Evolutionary conservation across 495 filamentous ascomycete genomes (phyloP), one percentile per base, ranked within the genome.

Genomic region (Xylaria palmicola): DNA sequence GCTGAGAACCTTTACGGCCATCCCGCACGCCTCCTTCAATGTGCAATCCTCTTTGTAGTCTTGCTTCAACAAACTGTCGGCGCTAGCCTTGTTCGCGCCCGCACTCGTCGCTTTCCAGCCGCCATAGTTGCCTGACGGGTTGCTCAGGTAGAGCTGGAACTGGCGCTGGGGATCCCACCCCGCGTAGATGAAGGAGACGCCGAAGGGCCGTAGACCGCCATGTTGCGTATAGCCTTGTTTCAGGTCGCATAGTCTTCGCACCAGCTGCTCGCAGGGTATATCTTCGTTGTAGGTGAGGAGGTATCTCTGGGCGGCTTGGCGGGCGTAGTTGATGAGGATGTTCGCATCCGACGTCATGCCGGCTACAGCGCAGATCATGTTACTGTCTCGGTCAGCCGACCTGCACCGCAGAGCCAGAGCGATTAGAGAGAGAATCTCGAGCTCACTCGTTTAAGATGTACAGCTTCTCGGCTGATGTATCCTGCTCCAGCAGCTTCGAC

Each of bases 201-300:
- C 94, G 68, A 99, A 99, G 22, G 94, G 94, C 64, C 94, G 89
- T 56, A 99, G 89, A 79, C 94, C 85, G 83, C 94, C 94, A 75
- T 97, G 95, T 75, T 99, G 94, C 64, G 94, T 99, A 81, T 99
- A 99, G 66, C 95, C 92, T 82, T 99, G 94, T 83, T 99, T 99
- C 64, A 97, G 82, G 78, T 99, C 94, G 78, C 95, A 99, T 70
- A 99, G 83, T 64, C 89, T 88, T 67, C 94, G 91, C 56, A 99
- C 94, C 32, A 99, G 91, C 79, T 98, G 94, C 74, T 98, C 94
- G 80, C 94, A 99, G 59, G 94, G 94, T 68, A 99, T 99, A 71
- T 99, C 94, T 86, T 96, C 91, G 82, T 97, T 96, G 86, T 98
- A 99, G 62, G 94, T 99, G 58, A 94, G 86, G 72, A 99, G 94